These are phyloP conservation scores for Barbarea vulgaris DNA, from an alignment of 345 rosid species.

Conservation along the genomic window DNA sequence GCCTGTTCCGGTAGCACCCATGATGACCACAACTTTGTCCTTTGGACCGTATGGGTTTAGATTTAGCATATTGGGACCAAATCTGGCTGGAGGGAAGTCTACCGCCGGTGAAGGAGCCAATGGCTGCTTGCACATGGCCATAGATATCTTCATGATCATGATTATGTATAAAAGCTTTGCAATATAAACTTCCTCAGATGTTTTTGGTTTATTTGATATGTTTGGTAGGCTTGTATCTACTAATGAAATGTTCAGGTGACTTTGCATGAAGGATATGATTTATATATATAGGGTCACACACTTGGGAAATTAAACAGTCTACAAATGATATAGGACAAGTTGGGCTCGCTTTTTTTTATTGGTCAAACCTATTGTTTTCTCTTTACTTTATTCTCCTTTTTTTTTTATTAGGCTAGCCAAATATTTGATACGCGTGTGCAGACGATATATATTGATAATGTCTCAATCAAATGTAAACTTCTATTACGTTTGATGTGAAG, in stretches of 20 bases:
- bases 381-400: constrained; percentile 25
- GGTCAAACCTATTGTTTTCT: constrained; percentile 33
- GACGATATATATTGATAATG: constrained; percentile 27
- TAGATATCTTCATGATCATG: constrained; percentile 44
- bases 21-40: constrained; percentile 60
- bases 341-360: constrained; percentile 28
- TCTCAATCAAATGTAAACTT: constrained; percentile 32
- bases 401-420: not conserved
- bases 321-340: constrained; percentile 29
- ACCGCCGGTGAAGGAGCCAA: constrained; percentile 36
- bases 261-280: constrained; percentile 28
- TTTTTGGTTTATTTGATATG: not conserved
- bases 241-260: constrained; percentile 38
- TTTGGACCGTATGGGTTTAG: constrained; percentile 45
- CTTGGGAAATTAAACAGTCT: not conserved
- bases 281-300: constrained; percentile 34
- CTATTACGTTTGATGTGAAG: constrained; percentile 34
- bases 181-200: not conserved
- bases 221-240: constrained; percentile 20
- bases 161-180: not conserved
- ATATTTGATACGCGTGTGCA: constrained; percentile 34
- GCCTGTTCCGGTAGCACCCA: constrained; percentile 82
- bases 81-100: constrained; percentile 36
- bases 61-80: constrained; percentile 37
- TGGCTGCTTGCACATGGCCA: constrained; percentile 45